A percentile compares a stretch with the other conserved stretches of the same genome.
phyloP scores from a whole-genome alignment of 2,329 filamentous ascomycete genomes.

The Samsoniella hepiali region DNA sequence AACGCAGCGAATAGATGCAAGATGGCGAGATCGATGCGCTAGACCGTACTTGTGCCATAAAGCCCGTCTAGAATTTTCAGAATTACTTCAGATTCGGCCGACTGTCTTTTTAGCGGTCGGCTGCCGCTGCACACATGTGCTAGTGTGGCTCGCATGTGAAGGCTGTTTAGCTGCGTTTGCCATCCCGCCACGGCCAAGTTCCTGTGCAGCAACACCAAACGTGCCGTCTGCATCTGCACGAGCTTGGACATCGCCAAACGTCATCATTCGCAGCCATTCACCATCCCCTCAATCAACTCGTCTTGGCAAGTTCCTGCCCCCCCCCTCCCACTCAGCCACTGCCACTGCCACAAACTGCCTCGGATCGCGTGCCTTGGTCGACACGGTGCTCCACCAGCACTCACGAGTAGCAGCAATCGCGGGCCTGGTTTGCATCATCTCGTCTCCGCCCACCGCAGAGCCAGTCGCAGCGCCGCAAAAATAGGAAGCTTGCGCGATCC shows the following conservation, averaged over 20 bases:
- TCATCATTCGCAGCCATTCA: not conserved
- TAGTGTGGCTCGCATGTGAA: not conserved
- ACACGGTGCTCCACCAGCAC: not conserved
- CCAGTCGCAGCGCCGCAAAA: conserved; percentile 9
- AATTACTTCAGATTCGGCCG: not conserved
- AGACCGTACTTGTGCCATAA: not conserved
- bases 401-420: conserved; percentile 13
- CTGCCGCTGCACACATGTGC: not conserved
- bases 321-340: not conserved
- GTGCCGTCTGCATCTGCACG: not conserved
- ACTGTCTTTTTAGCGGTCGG: not conserved
- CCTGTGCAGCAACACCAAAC: not conserved
- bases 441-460: not conserved
- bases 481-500: not conserved
- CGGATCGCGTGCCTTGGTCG: not conserved
- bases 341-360: not conserved
- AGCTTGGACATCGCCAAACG: not conserved
- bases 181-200: too few relatives aligned
- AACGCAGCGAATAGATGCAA: not conserved
- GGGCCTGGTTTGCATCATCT: conserved; percentile 13
- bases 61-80: not conserved
- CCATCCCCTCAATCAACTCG: not conserved
- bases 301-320: not conserved
- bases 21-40: not conserved
- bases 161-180: not conserved